Evolutionary conservation across 2,329 filamentous ascomycete genomes (phyloP).

Genomic region (Cadophora malorum): DNA sequence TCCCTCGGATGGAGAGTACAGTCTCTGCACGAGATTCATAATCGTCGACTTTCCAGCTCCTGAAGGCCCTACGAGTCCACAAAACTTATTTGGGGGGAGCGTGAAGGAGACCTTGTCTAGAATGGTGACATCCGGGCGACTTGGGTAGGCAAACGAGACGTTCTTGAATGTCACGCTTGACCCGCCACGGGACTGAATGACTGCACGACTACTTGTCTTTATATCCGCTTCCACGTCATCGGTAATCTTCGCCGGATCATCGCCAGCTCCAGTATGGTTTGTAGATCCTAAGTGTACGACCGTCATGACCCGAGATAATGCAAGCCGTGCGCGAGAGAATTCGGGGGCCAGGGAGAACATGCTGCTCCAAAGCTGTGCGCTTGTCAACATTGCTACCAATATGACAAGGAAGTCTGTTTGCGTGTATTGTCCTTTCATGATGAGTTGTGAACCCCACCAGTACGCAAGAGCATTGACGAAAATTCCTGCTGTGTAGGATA

Average conservation of each 20-base stretch:
- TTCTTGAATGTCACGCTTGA: constrained; percentile 58
- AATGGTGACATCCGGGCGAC: constrained; percentile 63
- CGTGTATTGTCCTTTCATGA: constrained; percentile 67
- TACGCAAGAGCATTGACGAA: constrained; percentile 77
- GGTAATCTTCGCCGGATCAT: constrained; percentile 41
- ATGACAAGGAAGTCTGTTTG: constrained; percentile 77
- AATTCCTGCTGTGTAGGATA: constrained; percentile 66
- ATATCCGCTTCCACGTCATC: constrained; percentile 33
- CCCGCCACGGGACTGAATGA: constrained; percentile 46
- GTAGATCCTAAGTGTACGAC: constrained; percentile 56
- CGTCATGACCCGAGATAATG: constrained; percentile 54
- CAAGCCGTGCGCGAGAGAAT: constrained; percentile 58
- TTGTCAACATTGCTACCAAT: constrained; percentile 71
- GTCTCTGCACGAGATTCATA: constrained; percentile 59
- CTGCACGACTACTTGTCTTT: constrained; percentile 32
- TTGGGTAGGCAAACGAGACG: constrained; percentile 70
- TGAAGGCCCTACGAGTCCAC: constrained; percentile 68
- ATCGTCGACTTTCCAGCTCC: constrained; percentile 73
- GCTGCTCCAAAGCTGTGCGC: constrained; percentile 74
- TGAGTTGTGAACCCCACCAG: constrained; percentile 79
- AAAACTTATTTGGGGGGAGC: constrained; percentile 64
- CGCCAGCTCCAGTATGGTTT: constrained; percentile 10
- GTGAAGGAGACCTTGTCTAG: constrained; percentile 62
- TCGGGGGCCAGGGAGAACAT: constrained; percentile 78
- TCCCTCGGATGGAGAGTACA: constrained; percentile 51